Conservation (phyloP, 2,329 filamentous ascomycete species). For the Exophiala phaeomuriformis region DNA sequence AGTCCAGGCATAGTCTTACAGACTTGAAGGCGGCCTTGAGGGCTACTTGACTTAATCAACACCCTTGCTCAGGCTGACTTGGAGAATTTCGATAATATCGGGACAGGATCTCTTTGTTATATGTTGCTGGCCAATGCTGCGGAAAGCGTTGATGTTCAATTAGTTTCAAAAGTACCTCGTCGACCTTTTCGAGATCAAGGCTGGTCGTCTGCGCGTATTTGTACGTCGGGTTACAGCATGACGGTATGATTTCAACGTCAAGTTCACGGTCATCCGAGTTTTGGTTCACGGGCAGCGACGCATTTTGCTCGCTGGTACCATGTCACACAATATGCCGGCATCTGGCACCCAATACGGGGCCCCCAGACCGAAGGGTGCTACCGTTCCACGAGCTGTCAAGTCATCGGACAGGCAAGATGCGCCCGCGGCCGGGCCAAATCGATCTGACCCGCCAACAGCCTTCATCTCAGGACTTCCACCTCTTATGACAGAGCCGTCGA, state of each 20-base stretch:
- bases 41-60: background rate
- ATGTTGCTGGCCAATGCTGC: too few relatives aligned
- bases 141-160: too few relatives aligned
- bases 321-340: conserved; percentile 20
- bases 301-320: conserved; percentile 3
- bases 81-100: too few relatives aligned
- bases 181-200: too few relatives aligned
- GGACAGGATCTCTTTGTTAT: too few relatives aligned
- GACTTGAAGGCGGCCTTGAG: background rate
- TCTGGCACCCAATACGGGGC: conserved; percentile 19
- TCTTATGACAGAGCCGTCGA: conserved; percentile 2
- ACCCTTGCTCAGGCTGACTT: conserved; percentile 11
- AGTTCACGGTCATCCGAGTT: background rate
- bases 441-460: background rate
- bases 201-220: background rate
- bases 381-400: conserved; percentile 16
- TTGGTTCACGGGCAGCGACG: conserved; percentile 11
- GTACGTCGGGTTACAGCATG: background rate
- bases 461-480: conserved; percentile 5
- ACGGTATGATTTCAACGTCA: conserved; percentile 14
- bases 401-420: conserved; percentile 8
- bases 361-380: conserved; percentile 20
- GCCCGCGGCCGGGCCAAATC: background rate
- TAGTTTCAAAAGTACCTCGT: too few relatives aligned
- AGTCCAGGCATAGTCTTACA: background rate